phyloP scores from a whole-genome alignment of 306 rosid genomes.

The Sicyos baderoa region DNA sequence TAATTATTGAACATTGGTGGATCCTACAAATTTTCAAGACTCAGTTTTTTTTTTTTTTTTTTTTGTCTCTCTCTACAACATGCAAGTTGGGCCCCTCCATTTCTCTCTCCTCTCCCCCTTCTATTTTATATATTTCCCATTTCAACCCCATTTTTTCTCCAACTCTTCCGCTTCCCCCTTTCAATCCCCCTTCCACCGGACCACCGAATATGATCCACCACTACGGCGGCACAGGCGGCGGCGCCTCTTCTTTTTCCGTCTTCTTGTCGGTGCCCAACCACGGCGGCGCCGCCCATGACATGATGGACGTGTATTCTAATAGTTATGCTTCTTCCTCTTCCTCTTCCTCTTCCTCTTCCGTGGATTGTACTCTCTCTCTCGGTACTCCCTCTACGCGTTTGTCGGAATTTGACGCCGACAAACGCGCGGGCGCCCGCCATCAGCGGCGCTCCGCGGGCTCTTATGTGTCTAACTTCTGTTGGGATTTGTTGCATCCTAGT shows the following conservation, averaged over 20 bases:
- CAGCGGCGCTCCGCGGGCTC: conserved; percentile 28
- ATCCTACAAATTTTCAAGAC: neutral
- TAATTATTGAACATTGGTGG: too few species aligned
- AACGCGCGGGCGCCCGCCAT: conserved; percentile 16
- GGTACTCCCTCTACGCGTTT: conserved; percentile 83
- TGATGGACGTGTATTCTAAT: conserved; percentile 23
- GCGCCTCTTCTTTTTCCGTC: conserved; percentile 63
- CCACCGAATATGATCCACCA: conserved; percentile 43
- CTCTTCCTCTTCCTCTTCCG: conserved; percentile 43
- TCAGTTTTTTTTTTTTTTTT: conserved; percentile 16
- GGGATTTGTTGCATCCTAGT: conserved; percentile 63
- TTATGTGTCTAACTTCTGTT: conserved; percentile 50
- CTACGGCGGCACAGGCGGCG: conserved; percentile 43
- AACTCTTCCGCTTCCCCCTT: conserved; percentile 21
- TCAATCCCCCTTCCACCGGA: neutral
- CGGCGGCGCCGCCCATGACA: conserved; percentile 23
- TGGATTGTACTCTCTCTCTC: conserved; percentile 87
- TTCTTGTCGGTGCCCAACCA: conserved; percentile 52
- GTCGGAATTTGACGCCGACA: conserved; percentile 17
- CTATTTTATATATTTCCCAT: neutral
- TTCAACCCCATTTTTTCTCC: neutral
- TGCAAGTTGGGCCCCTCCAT: conserved; percentile 26
- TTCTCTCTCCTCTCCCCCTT: neutral
- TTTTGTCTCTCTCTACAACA: conserved; percentile 32
- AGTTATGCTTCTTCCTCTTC: conserved; percentile 28